These are phyloP conservation scores for Komagataella kurtzmanii DNA, from an alignment of 805 yeast species.

Conservation along the genomic window DNA sequence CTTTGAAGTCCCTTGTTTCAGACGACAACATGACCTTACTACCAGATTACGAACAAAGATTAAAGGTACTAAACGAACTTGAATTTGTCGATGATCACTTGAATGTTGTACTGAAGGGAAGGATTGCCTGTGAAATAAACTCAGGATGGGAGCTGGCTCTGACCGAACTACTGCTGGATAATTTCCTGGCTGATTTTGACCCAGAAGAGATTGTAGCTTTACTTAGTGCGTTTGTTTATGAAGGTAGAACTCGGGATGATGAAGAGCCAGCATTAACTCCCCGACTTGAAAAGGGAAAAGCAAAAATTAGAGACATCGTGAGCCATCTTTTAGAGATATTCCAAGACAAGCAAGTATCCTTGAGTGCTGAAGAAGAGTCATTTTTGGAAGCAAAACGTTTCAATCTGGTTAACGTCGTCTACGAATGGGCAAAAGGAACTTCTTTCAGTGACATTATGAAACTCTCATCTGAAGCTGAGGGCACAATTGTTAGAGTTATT, in stretches of 20 bases:
- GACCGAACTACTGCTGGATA: constrained; percentile 83
- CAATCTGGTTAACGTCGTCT: constrained; percentile 85
- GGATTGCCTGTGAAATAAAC: constrained; percentile 87
- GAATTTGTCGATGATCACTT: constrained; percentile 66
- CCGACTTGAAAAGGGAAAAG: constrained; percentile 59
- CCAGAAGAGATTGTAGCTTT: constrained; percentile 96
- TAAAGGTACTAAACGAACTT: constrained; percentile 64
- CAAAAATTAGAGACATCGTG: constrained; percentile 59
- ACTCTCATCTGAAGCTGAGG: constrained; percentile 84
- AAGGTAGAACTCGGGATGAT: constrained; percentile 58
- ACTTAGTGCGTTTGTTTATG: constrained; percentile 84
- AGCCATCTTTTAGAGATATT: constrained; percentile 47
- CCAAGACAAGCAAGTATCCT: constrained; percentile 51
- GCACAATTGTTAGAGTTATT: constrained; percentile 92
- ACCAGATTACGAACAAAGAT: constrained; percentile 88
- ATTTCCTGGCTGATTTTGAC: constrained; percentile 84
- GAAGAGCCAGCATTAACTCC: constrained; percentile 58
- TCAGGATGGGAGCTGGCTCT: constrained; percentile 84
- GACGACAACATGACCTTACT: constrained; percentile 82
- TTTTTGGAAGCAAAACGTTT: constrained; percentile 77
- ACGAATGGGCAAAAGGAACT: constrained; percentile 96
- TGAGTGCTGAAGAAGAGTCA: constrained; percentile 76
- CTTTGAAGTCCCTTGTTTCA: constrained; percentile 50
- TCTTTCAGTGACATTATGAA: constrained; percentile 86
- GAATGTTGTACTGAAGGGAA: constrained; percentile 75